Evolutionary conservation across 1,139 yeast species (phyloP).

Genomic region (Pichia sp.): DNA sequence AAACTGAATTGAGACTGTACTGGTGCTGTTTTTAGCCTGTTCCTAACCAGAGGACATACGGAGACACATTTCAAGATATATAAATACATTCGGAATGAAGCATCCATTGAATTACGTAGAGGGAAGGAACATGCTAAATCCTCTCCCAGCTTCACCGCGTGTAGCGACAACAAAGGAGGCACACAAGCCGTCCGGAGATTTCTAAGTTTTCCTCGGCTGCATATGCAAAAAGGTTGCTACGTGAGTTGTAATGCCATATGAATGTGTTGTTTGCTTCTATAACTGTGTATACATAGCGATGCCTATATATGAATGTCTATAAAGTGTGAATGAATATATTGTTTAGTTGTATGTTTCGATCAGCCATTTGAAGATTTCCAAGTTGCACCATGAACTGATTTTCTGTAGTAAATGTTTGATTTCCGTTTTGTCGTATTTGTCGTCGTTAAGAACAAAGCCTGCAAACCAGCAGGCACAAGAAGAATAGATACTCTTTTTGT

Average conservation of each 20-base stretch:
- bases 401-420: conserved; percentile 32
- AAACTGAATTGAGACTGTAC: no score
- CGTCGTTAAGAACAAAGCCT: conserved; percentile 12
- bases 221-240: neutral
- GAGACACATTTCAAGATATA: no score
- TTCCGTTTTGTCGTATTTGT: conserved; percentile 28
- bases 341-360: neutral
- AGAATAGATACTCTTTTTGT: conserved; percentile 11
- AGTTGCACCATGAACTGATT: conserved; percentile 30
- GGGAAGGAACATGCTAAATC: no score
- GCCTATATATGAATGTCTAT: neutral
- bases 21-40: no score
- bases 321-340: neutral
- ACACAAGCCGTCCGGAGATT: no score
- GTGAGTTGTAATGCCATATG: neutral
- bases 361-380: conserved; percentile 14
- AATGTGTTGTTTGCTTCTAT: neutral
- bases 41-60: no score
- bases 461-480: conserved; percentile 14
- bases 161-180: no score
- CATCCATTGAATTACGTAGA: no score
- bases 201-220: neutral
- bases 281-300: neutral
- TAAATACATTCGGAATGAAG: no score
- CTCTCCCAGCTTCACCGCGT: no score